Base-by-base conservation (phyloP, 805 yeast genomes). In the Debaryomyces tyrocola region DNA sequence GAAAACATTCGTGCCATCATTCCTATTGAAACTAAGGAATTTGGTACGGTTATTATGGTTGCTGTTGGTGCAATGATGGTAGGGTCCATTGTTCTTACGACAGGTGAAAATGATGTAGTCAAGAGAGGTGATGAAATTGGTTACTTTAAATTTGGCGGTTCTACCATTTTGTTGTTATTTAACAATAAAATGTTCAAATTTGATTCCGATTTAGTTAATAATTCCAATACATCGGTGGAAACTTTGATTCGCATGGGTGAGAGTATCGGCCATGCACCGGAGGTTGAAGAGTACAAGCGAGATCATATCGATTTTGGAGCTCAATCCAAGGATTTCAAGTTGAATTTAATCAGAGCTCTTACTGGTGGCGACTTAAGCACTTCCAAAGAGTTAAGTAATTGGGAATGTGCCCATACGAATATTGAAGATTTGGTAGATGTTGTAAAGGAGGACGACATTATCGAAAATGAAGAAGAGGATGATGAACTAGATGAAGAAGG, bases 21-120 rank as follows among this genome's bases (percentile, higher is more conserved):
- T 2, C 90, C 96, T 0, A 83, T 92, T 17, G 80, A 86, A 27
- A 81, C 96, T 1, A 73, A 77, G 28, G 70, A 78, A n/a, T 91
- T 89, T 62, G 97, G 97, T 0, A 75, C 79, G 0, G 86, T 92
- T 15, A 70, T 87, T 50, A 76, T 88, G 67, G 80, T 90, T 18
- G 83, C 94, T 5, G 89, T 92, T 4, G 99, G 99, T 31, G 99
- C 99, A 0, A 92, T 94, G 98, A 90, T 92, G 97, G 99, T 92
- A 2, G 98, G 98, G 0, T 85, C 96, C 1, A 90, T 85, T 2
- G 78, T 90, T 0, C 63, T 92, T 24, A 84, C 92, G 0, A 84
- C 83, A 12, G 61, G 77, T 43, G 79, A 76, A 39, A 90, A 89
- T 2, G 82, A 82, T 37, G 33, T 44, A 0, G 74, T 92, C 3